phyloP scores from a whole-genome alignment of 371 early-diverging fungal genomes.

The Rhizopus arrhizus region DNA sequence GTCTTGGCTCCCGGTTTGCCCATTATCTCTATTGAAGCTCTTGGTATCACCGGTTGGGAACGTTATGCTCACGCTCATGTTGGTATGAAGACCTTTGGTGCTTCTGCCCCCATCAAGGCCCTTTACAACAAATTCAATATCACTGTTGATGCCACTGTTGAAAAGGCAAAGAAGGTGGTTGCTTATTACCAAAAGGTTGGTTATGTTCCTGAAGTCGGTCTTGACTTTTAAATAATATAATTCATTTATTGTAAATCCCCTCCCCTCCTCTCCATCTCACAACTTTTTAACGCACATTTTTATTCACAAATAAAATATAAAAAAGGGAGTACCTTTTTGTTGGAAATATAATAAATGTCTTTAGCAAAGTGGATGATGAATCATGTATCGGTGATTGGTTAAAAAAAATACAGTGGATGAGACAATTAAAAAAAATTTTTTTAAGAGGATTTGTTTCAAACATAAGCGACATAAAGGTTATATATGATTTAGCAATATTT shows the following conservation, averaged over 20 bases:
- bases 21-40: slow-evolving; percentile 92
- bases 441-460: too few species aligned
- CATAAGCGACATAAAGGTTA: too few species aligned
- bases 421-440: too few species aligned
- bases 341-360: too few species aligned
- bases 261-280: slow-evolving; percentile 8
- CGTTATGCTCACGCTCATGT: slow-evolving; percentile 91
- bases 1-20: slow-evolving; percentile 86
- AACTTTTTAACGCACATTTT: neutral
- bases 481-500: too few species aligned
- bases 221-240: slow-evolving; percentile 31
- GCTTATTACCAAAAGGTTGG: slow-evolving; percentile 70
- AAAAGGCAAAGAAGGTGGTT: slow-evolving; percentile 78
- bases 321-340: too few species aligned
- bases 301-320: neutral
- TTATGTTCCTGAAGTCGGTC: slow-evolving; percentile 53
- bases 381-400: neutral
- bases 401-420: neutral
- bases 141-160: slow-evolving; percentile 74
- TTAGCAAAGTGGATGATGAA: neutral
- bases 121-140: slow-evolving; percentile 85
- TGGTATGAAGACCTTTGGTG: slow-evolving; percentile 95
- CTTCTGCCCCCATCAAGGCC: slow-evolving; percentile 81
- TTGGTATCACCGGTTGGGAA: slow-evolving; percentile 92
- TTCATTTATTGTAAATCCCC: slow-evolving; percentile 1